Conservation (phyloP, 768 basidiomycete genomes). For the Russula abietina region DNA sequence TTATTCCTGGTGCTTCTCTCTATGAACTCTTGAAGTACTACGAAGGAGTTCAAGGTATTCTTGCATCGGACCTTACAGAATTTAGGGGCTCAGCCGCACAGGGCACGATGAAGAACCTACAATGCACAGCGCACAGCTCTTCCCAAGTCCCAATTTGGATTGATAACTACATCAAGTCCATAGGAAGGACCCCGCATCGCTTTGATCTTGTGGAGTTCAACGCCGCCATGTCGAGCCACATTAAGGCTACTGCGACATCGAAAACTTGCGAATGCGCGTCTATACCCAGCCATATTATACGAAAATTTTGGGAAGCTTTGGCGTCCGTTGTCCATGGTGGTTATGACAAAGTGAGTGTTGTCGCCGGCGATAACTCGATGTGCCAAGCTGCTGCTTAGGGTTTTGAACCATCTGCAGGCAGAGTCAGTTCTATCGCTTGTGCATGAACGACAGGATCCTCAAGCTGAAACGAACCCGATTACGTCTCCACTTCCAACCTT, state of each 20-base stretch:
- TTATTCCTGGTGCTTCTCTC: not conserved
- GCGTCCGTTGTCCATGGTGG: not conserved
- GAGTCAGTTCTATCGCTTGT: not conserved
- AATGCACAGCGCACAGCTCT: not conserved
- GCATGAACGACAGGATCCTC: not conserved
- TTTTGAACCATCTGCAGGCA: not conserved
- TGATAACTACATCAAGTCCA: not conserved
- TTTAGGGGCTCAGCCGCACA: not conserved
- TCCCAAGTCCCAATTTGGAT: not conserved
- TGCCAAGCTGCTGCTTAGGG: not conserved
- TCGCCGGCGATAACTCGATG: too few species aligned
- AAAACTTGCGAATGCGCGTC: not conserved
- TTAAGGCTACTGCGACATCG: not conserved
- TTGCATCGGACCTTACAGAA: not conserved
- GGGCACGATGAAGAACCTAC: not conserved
- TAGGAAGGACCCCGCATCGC: not conserved
- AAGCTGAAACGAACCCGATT: not conserved
- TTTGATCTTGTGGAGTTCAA: conserved; percentile 6
- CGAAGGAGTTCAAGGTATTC: not conserved
- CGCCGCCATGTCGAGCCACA: not conserved
- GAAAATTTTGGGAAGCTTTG: conserved; percentile 1
- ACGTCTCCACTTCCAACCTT: not conserved
- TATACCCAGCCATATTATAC: not conserved
- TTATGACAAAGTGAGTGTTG: not conserved
- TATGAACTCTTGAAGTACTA: conserved; percentile 11